A percentile compares a stretch with the other conserved stretches of the same genome.
Evolutionary conservation across 2,329 filamentous ascomycete species (phyloP).

Genomic region (Hypomyces rosellus): DNA sequence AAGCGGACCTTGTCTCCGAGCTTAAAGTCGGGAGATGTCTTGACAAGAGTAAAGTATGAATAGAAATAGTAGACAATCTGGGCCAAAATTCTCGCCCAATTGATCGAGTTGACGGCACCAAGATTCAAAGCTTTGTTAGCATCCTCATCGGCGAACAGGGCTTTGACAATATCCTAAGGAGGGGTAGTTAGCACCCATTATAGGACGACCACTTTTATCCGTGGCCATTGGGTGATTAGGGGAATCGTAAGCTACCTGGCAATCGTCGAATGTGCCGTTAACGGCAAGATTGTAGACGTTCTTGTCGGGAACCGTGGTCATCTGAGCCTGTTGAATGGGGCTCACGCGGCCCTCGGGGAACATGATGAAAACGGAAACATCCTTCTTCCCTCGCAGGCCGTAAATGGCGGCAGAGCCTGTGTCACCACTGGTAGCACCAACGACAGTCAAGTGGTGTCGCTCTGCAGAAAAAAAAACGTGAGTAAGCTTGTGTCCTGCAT

Average conservation of each 20-base stretch:
- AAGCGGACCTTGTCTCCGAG: constrained; percentile 68
- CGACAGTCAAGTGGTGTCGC: constrained; percentile 75
- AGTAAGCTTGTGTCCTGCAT: constrained; percentile 1
- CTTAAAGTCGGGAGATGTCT: constrained; percentile 53
- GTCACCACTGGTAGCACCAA: constrained; percentile 80
- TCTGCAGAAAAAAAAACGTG: constrained; percentile 33
- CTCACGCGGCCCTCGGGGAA: constrained; percentile 86
- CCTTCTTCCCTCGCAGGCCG: constrained; percentile 88
- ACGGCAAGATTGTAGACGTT: constrained; percentile 93
- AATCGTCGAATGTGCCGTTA: constrained; percentile 90
- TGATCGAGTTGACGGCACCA: constrained; percentile 93
- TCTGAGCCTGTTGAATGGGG: constrained; percentile 91
- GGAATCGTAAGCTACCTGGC: constrained; percentile 53
- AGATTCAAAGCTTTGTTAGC: constrained; percentile 79
- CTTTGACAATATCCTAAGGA: constrained; percentile 88
- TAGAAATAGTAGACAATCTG: constrained; percentile 98
- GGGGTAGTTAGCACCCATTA: constrained; percentile 76
- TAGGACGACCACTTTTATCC: constrained; percentile 25
- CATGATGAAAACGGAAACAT: constrained; percentile 93
- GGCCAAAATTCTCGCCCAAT: constrained; percentile 89
- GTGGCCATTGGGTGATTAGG: not conserved
- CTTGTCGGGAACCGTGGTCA: constrained; percentile 85
- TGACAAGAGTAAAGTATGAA: constrained; percentile 78
- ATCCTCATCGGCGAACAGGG: constrained; percentile 78
- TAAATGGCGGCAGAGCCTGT: constrained; percentile 96